These are phyloP conservation scores for Monilinia aucupariae DNA, from an alignment of 2,329 filamentous ascomycete genomes.

Conservation along the genomic window DNA sequence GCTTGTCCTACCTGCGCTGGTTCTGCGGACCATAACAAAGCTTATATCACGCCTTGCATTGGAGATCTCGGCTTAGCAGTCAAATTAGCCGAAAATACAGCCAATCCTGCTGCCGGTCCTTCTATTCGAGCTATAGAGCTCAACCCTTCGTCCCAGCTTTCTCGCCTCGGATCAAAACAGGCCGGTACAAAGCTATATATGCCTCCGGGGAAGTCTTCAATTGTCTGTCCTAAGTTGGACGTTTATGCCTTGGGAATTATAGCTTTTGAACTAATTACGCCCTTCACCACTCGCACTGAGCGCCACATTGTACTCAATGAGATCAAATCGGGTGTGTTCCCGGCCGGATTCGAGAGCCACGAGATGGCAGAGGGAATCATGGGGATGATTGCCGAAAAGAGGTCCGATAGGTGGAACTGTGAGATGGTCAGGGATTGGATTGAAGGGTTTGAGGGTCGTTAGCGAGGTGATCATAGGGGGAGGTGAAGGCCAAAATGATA, in stretches of 20 bases:
- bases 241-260: constrained; percentile 58
- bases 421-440: constrained; percentile 25
- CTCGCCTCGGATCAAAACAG: constrained; percentile 30
- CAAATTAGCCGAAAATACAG: constrained; percentile 33
- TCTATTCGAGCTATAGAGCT: background rate
- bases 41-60: constrained; percentile 54
- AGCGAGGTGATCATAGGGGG: background rate
- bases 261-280: constrained; percentile 55
- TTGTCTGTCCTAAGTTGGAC: constrained; percentile 49
- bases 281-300: constrained; percentile 47
- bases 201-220: constrained; percentile 34
- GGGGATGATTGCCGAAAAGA: constrained; percentile 22
- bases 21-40: constrained; percentile 21
- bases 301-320: constrained; percentile 40
- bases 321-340: constrained; percentile 31
- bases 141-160: constrained; percentile 11
- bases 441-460: background rate
- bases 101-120: background rate
- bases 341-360: constrained; percentile 26
- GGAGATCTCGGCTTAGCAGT: constrained; percentile 64
- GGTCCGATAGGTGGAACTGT: constrained; percentile 25
- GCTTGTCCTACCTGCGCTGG: constrained; percentile 39
- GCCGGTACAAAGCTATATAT: constrained; percentile 59
- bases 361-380: constrained; percentile 28
- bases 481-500: background rate